Conservation (phyloP, 306 rosid species). For the Amphicarpaea edgeworthii region DNA sequence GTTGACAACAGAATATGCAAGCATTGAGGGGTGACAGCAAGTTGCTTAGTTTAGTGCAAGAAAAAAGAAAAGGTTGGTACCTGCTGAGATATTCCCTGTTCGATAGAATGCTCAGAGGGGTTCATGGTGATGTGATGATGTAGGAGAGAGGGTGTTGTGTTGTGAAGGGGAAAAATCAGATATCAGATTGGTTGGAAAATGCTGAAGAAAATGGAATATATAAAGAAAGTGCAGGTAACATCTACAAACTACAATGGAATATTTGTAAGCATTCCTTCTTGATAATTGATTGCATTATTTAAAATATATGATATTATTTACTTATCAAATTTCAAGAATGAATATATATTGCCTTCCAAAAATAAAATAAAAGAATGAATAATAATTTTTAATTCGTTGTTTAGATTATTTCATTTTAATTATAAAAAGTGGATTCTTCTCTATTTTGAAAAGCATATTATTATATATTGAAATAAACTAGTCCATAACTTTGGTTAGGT, state of each 20-base stretch:
- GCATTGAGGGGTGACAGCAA: background rate
- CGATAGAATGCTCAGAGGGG: constrained; percentile 59
- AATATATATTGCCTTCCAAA: no score
- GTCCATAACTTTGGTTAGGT: background rate
- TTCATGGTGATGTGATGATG: constrained; percentile 52
- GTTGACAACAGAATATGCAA: background rate
- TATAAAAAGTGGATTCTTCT: no score
- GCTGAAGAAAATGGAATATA: constrained; percentile 12
- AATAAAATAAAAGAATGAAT: no score
- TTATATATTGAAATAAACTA: no score
- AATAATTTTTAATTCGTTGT: background rate
- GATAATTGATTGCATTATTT: background rate
- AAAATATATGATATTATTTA: background rate
- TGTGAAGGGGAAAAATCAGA: background rate
- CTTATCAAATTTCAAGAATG: no score
- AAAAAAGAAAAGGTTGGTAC: constrained; percentile 49
- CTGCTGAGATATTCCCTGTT: constrained; percentile 62
- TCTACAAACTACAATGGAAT: background rate
- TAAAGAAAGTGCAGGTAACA: background rate
- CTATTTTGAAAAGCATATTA: no score
- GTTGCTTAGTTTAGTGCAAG: constrained; percentile 28
- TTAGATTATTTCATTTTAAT: background rate
- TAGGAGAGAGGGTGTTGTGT: background rate
- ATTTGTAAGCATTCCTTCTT: background rate
- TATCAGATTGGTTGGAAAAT: constrained; percentile 14